These are phyloP conservation scores for Aspergillus vadensis DNA, from an alignment of 2,329 filamentous ascomycete genomes.

Conservation along the genomic window DNA sequence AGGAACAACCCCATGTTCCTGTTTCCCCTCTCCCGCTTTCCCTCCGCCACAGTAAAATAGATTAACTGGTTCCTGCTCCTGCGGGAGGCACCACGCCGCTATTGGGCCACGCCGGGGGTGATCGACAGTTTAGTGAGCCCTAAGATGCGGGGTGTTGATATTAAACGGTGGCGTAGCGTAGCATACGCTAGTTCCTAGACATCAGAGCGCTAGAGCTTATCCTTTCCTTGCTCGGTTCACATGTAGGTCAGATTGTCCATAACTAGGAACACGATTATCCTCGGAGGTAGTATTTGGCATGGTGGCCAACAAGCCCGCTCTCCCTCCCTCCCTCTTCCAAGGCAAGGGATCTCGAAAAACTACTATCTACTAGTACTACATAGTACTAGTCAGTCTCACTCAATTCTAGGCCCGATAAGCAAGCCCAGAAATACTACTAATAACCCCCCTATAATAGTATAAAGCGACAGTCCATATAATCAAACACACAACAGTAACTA, in stretches of 20 bases:
- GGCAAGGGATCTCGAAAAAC: no score
- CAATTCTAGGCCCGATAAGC: no score
- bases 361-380: no score
- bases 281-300: not conserved
- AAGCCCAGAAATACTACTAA: no score
- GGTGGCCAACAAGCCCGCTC: not conserved
- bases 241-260: not conserved
- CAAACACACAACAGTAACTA: no score
- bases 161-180: not conserved
- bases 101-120: not conserved
- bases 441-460: not conserved
- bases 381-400: no score
- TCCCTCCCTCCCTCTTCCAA: no score
- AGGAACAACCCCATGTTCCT: slow-evolving; percentile 1
- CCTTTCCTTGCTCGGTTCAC: not conserved
- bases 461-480: not conserved
- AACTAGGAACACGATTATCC: not conserved
- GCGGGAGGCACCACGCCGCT: not conserved
- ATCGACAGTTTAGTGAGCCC: slow-evolving; percentile 1
- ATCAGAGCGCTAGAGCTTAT: not conserved
- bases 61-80: no score
- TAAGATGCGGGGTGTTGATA: slow-evolving; percentile 10
- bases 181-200: not conserved
- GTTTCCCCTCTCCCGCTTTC: no score
- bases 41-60: no score